A percentile compares a stretch with the other conserved stretches of the same genome.
These are phyloP conservation scores for Datura wrightii DNA, from an alignment of 257 asterid genomes.

Conservation along the genomic window DNA sequence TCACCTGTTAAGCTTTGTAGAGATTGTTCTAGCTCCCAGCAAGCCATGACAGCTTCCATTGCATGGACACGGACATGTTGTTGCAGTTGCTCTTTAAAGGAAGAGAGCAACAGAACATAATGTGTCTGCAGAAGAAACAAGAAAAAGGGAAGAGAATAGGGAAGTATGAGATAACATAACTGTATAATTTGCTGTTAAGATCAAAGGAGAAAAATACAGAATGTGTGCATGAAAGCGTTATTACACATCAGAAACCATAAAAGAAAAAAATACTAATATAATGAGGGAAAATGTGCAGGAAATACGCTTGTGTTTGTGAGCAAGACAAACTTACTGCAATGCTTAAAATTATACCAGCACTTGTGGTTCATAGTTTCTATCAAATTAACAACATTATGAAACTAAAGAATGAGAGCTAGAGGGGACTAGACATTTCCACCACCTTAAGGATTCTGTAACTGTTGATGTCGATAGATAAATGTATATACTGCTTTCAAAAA, in stretches of 20 bases:
- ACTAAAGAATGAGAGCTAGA: background rate
- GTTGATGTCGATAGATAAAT: background rate
- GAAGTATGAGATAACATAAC: conserved; percentile 31
- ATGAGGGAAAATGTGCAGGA: background rate
- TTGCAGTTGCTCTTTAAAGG: conserved; percentile 97
- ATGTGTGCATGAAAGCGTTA: background rate
- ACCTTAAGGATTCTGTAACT: background rate
- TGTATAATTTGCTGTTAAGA: background rate
- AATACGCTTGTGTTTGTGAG: background rate
- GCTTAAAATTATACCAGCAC: background rate
- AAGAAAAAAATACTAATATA: background rate
- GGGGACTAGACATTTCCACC: background rate
- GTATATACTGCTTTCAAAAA: background rate
- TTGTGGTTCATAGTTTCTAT: background rate
- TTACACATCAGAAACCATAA: background rate
- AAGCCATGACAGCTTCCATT: conserved; percentile 99
- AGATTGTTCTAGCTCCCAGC: conserved; percentile 99
- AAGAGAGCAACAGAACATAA: conserved; percentile 87
- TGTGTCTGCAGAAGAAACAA: conserved; percentile 65
- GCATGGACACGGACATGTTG: conserved; percentile 99
- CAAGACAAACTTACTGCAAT: background rate
- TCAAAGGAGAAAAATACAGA: conserved; percentile 10
- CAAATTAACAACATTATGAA: background rate
- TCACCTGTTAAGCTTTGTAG: conserved; percentile 95
- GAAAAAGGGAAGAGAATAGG: too few species aligned